Evolutionary conservation across 2,329 filamentous ascomycete genomes (phyloP).

Genomic region (Colletotrichum graminicola): DNA sequence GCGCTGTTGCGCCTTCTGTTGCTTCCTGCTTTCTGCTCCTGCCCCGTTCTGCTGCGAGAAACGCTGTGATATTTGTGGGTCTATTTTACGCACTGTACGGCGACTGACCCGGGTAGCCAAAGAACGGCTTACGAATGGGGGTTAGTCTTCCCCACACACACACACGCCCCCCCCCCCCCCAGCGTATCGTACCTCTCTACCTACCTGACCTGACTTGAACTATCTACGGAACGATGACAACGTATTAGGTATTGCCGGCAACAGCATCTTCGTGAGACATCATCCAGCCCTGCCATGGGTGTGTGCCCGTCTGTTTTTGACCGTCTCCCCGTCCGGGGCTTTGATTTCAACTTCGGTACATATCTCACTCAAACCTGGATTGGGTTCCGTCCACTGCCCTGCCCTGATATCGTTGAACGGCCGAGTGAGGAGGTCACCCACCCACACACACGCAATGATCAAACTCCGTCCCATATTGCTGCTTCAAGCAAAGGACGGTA

Average conservation of each 20-base stretch:
- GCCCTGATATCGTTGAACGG: neutral
- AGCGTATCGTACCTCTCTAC: conserved; percentile 3
- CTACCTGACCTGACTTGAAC: no score
- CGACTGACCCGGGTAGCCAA: conserved; percentile 3
- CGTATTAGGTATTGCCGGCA: neutral
- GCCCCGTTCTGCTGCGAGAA: conserved; percentile 19
- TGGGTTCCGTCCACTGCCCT: neutral
- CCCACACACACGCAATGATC: conserved; percentile 1
- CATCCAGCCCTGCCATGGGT: no score
- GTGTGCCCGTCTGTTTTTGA: no score
- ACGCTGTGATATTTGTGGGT: conserved; percentile 17
- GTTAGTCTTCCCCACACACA: neutral
- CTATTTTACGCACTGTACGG: conserved; percentile 30
- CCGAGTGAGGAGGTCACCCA: neutral
- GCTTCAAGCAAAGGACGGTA: conserved; percentile 21
- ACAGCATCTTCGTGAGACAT: neutral
- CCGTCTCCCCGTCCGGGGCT: neutral
- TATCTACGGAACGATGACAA: neutral
- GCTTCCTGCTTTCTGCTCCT: conserved; percentile 5
- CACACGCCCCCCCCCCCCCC: no score
- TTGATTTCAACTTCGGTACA: neutral
- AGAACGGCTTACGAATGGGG: conserved; percentile 36
- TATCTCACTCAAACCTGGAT: neutral
- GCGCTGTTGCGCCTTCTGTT: neutral
- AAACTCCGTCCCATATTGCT: conserved; percentile 32